Evolutionary conservation across 305 asterid genomes (phyloP), one percentile per base, ranked within the genome.

Genomic region (Salvia sclarea): DNA sequence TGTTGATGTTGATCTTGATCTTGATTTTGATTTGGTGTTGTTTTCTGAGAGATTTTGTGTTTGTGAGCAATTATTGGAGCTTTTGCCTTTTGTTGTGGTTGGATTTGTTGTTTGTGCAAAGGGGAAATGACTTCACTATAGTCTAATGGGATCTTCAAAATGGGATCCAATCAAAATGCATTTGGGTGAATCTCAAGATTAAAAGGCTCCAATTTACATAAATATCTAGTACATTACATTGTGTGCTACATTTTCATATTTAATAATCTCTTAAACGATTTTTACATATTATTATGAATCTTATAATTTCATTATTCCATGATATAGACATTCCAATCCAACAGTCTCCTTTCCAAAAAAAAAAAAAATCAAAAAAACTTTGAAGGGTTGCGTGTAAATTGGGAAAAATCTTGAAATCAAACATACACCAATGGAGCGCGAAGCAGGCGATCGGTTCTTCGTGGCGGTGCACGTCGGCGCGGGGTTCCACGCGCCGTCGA

Each of bases 381-480:
- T 28, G 54, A 16, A 63, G 28, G 45, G 57, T 6, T 16, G 50
- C 33, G 9, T 16, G 69, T 33, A 30, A 18, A 3, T 50, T 18
- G 24, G 18, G 58, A 16, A 47, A 47, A 49, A 8, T 5, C 7
- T 38, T 59, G n/a, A 22, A 59, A 43, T 4, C 13, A 7, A 5
- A 44, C 10, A 50, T n/a, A n/a, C n/a, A n/a, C n/a, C 43, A 20
- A 88, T 90, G 96, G 88, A 83, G 28, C 64, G 69, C 76, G 86
- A 80, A 75, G 78, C 44, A 18, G 75, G 67, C 48, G 79, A 76
- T 61, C 73, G 78, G 60, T 90, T 83, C 79, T 93, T 90, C 79
- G 88, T 93, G 3, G 95, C 98, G 64, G 89, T 93, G 25, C 98
- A 93, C 84, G 97, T 88, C 55, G 97, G 96, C 72, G 96, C 97